These are phyloP conservation scores for Suillus luteus DNA, from an alignment of 768 basidiomycete species.

Conservation along the genomic window DNA sequence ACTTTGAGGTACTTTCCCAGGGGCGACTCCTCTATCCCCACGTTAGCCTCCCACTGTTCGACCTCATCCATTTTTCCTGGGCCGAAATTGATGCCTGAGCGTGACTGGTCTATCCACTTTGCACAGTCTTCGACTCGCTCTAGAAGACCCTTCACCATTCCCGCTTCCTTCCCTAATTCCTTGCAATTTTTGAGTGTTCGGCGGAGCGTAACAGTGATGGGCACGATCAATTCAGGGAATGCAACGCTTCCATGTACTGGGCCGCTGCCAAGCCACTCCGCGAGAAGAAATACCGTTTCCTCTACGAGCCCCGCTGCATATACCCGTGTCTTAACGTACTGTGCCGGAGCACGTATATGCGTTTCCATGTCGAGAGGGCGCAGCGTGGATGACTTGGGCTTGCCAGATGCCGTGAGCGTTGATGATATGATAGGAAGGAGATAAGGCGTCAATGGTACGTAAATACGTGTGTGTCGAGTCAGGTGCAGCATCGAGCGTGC, in stretches of 20 bases:
- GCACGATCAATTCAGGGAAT: constrained; percentile 91
- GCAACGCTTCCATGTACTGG: constrained; percentile 83
- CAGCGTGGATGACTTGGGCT: constrained; percentile 82
- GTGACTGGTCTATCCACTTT: constrained; percentile 71
- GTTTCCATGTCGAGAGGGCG: constrained; percentile 89
- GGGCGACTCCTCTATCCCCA: constrained; percentile 71
- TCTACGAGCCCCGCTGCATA: constrained; percentile 83
- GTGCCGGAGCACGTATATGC: constrained; percentile 82
- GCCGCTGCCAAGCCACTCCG: constrained; percentile 75
- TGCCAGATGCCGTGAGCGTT: constrained; percentile 63
- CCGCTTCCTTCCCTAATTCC: constrained; percentile 53
- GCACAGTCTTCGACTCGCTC: constrained; percentile 88
- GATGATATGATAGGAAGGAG: constrained; percentile 85
- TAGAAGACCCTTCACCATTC: constrained; percentile 70
- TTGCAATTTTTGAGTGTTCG: constrained; percentile 70
- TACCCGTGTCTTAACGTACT: constrained; percentile 86
- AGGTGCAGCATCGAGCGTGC: constrained; percentile 86
- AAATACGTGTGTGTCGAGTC: constrained; percentile 78
- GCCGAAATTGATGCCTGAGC: constrained; percentile 71
- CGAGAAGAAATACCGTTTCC: constrained; percentile 75
- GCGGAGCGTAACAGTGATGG: constrained; percentile 69
- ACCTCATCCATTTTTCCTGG: constrained; percentile 74
- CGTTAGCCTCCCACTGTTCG: constrained; percentile 65
- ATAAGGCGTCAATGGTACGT: constrained; percentile 85
- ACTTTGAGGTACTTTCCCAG: constrained; percentile 81